phyloP scores from a whole-genome alignment of 2,329 filamentous ascomycete genomes.

The Teratosphaeriaceae sp. region DNA sequence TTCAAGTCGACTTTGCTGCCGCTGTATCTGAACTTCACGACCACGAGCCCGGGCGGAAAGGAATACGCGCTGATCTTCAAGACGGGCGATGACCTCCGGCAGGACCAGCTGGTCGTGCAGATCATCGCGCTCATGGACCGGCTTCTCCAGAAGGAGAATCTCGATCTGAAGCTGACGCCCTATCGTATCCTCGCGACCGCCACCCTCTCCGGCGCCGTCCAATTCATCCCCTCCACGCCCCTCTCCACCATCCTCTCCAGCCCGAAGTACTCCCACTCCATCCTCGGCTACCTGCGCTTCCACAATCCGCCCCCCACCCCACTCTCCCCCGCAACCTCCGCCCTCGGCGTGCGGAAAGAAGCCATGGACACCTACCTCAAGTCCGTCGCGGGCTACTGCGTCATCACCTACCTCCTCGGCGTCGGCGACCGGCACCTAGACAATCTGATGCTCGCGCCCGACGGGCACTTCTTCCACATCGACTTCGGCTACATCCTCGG shows the following conservation, averaged over 20 bases:
- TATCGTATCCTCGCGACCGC: slow-evolving; percentile 96
- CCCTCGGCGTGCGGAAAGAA: slow-evolving; percentile 82
- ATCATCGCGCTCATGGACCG: slow-evolving; percentile 99
- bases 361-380: slow-evolving; percentile 93
- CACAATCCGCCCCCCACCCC: slow-evolving; percentile 89
- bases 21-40: slow-evolving; percentile 86
- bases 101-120: slow-evolving; percentile 94
- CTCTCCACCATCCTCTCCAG: slow-evolving; percentile 66
- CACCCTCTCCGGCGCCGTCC: slow-evolving; percentile 79
- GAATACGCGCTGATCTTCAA: slow-evolving; percentile 96
- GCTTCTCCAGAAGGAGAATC: slow-evolving; percentile 87
- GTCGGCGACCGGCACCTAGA: slow-evolving; percentile 95
- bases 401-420: slow-evolving; percentile 95
- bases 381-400: slow-evolving; percentile 94
- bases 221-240: slow-evolving; percentile 79
- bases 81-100: slow-evolving; percentile 73
- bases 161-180: slow-evolving; percentile 89
- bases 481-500: slow-evolving; percentile 98
- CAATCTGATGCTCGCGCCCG: slow-evolving; percentile 83
- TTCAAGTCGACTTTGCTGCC: slow-evolving; percentile 95
- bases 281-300: slow-evolving; percentile 75
- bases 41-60: slow-evolving; percentile 60
- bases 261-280: slow-evolving; percentile 70
- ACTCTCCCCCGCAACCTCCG: slow-evolving; percentile 63
- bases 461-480: slow-evolving; percentile 94